These are phyloP conservation scores for Stellera chamaejasme DNA, from an alignment of 345 rosid genomes.

Conservation along the genomic window DNA sequence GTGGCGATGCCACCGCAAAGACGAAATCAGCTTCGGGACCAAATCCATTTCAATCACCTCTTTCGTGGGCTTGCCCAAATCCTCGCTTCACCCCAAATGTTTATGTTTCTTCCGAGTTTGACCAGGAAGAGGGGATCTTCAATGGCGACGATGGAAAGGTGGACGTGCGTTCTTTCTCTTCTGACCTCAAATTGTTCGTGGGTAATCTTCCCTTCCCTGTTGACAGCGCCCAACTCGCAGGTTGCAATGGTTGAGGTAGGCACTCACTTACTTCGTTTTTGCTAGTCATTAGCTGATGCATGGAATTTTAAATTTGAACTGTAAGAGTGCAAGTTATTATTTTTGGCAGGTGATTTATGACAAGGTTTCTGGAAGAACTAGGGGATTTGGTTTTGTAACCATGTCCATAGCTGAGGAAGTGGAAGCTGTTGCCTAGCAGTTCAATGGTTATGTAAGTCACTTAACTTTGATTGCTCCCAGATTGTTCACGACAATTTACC, in stretches of 20 bases:
- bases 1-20: no score
- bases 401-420: slow-evolving; percentile 73
- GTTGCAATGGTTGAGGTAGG: slow-evolving; percentile 93
- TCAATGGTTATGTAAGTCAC: slow-evolving; percentile 84
- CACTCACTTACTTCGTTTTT: slow-evolving; percentile 3
- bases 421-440: slow-evolving; percentile 67
- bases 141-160: slow-evolving; percentile 30
- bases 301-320: not conserved
- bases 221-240: slow-evolving; percentile 91
- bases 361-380: slow-evolving; percentile 86
- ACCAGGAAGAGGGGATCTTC: slow-evolving; percentile 50
- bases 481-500: no score
- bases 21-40: no score
- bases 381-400: slow-evolving; percentile 97
- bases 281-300: not conserved
- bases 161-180: slow-evolving; percentile 40
- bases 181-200: slow-evolving; percentile 81
- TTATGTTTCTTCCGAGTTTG: slow-evolving; percentile 50
- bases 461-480: no score
- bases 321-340: slow-evolving; percentile 10
- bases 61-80: slow-evolving; percentile 7
- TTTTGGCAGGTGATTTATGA: slow-evolving; percentile 82
- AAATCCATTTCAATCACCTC: slow-evolving; percentile 29
- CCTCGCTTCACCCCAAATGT: slow-evolving; percentile 50
- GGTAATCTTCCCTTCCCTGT: slow-evolving; percentile 89